phyloP scores from a whole-genome alignment of 1,284 basidiomycete species.

The Malassezia pachydermatis region DNA sequence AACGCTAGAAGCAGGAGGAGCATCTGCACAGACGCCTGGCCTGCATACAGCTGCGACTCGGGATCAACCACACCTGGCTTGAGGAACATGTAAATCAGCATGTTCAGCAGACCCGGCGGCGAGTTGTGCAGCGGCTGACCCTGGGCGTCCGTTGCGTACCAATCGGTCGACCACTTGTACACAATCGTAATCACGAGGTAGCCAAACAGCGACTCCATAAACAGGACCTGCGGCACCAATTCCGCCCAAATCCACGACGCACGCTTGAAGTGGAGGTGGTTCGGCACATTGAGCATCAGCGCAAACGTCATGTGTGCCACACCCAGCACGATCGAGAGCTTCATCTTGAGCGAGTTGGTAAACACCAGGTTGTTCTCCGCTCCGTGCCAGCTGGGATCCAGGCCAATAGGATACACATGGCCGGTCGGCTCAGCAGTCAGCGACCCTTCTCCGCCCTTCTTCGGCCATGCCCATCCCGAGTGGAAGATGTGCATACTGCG shows the following conservation, averaged over 20 bases:
- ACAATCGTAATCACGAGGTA: constrained; percentile 90
- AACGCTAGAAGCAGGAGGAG: constrained; percentile 68
- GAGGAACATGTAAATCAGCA: constrained; percentile 48
- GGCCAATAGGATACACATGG: constrained; percentile 74
- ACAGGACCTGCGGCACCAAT: constrained; percentile 92
- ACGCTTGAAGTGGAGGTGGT: constrained; percentile 85
- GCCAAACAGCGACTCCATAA: constrained; percentile 93
- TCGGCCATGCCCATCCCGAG: constrained; percentile 78
- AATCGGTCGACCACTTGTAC: constrained; percentile 94
- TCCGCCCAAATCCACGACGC: constrained; percentile 77
- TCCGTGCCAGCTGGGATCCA: constrained; percentile 93
- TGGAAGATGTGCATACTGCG: constrained; percentile 77
- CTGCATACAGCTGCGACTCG: constrained; percentile 66
- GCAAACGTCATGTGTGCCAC: constrained; percentile 99
- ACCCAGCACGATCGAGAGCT: constrained; percentile 94
- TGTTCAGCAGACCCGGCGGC: constrained; percentile 70
- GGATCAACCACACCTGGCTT: constrained; percentile 55
- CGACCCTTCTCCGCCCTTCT: constrained; percentile 29
- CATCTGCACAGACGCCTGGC: constrained; percentile 77
- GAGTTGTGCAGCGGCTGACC: constrained; percentile 51
- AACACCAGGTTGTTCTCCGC: constrained; percentile 86
- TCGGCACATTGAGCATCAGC: constrained; percentile 85
- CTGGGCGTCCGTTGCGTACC: constrained; percentile 58
- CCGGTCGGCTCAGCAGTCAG: constrained; percentile 51
- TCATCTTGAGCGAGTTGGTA: constrained; percentile 99